Evolutionary conservation across 768 basidiomycete genomes (phyloP).

Genomic region (Boletus rubescentipes): DNA sequence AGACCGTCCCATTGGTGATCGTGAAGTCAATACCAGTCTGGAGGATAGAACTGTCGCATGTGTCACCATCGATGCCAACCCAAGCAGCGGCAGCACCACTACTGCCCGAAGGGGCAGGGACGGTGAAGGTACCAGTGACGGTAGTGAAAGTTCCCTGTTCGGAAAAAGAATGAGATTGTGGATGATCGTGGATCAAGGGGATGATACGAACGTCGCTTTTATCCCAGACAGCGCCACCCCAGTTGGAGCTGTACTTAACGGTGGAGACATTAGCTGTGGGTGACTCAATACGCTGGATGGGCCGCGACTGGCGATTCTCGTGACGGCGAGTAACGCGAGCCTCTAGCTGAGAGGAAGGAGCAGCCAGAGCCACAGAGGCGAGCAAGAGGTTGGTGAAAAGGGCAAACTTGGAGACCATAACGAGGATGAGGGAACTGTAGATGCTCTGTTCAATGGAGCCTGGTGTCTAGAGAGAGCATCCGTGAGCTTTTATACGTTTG

Average conservation of each 20-base stretch:
- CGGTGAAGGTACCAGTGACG: conserved; percentile 20
- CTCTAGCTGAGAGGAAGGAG: conserved; percentile 13
- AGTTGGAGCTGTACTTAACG: conserved; percentile 16
- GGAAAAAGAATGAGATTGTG: not conserved
- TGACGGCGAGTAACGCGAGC: conserved; percentile 16
- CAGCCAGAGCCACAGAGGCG: conserved; percentile 40
- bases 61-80: conserved; percentile 27
- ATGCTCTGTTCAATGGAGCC: conserved; percentile 1
- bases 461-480: not conserved
- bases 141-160: conserved; percentile 20
- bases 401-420: conserved; percentile 25
- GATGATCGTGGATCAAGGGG: not conserved
- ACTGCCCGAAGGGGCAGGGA: conserved; percentile 13
- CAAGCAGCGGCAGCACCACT: conserved; percentile 18
- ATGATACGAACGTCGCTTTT: conserved; percentile 9
- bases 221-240: conserved; percentile 19
- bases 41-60: conserved; percentile 12
- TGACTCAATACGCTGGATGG: not conserved
- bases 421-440: not conserved
- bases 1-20: not conserved
- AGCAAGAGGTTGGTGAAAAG: not conserved
- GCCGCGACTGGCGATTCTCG: conserved; percentile 12
- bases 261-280: not conserved
- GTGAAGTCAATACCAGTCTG: conserved; percentile 21
- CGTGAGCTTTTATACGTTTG: conserved; percentile 13